Evolutionary conservation across 352 stramenopile genomes (phyloP).

Genomic region (Peronospora belbahrii): DNA sequence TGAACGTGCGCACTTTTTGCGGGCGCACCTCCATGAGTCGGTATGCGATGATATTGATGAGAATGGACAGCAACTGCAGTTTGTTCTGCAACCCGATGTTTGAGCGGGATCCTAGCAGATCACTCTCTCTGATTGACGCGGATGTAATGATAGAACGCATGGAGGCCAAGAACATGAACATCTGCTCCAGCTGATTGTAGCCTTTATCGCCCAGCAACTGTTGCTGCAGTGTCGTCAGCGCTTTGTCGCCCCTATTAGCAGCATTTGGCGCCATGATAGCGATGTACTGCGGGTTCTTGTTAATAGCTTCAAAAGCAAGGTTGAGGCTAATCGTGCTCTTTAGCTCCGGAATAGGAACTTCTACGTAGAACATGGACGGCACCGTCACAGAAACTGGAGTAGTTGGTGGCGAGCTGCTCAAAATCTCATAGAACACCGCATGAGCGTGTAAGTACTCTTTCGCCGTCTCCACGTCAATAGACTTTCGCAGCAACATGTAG

Average conservation of each 20-base stretch:
- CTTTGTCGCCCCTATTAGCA: conserved; percentile 13
- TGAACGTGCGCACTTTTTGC: conserved; percentile 42
- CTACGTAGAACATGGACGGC: conserved; percentile 84
- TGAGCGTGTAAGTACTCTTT: conserved; percentile 80
- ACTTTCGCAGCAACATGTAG: conserved; percentile 78
- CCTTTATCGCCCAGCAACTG: conserved; percentile 77
- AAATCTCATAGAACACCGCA: conserved; percentile 69
- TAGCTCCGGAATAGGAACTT: conserved; percentile 64
- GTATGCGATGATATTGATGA: conserved; percentile 80
- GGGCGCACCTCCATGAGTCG: conserved; percentile 62
- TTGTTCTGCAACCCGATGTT: conserved; percentile 81
- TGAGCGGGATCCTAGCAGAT: conserved; percentile 32
- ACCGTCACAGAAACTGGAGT: conserved; percentile 34
- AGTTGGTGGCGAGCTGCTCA: conserved; percentile 32
- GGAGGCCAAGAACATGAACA: conserved; percentile 77
- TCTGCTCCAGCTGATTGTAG: conserved; percentile 84
- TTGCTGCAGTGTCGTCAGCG: conserved; percentile 45
- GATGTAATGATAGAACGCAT: conserved; percentile 69
- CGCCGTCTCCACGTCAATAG: conserved; percentile 76
- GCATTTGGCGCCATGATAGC: conserved; percentile 43
- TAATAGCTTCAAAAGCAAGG: conserved; percentile 75
- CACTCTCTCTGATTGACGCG: conserved; percentile 21
- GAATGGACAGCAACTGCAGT: conserved; percentile 69
- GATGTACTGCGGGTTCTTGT: conserved; percentile 75
- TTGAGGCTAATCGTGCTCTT: conserved; percentile 71